Evolutionary conservation across 2,329 filamentous ascomycete genomes (phyloP), one percentile per base, ranked within the genome.

Genomic region (Parastagonospora nodorum): DNA sequence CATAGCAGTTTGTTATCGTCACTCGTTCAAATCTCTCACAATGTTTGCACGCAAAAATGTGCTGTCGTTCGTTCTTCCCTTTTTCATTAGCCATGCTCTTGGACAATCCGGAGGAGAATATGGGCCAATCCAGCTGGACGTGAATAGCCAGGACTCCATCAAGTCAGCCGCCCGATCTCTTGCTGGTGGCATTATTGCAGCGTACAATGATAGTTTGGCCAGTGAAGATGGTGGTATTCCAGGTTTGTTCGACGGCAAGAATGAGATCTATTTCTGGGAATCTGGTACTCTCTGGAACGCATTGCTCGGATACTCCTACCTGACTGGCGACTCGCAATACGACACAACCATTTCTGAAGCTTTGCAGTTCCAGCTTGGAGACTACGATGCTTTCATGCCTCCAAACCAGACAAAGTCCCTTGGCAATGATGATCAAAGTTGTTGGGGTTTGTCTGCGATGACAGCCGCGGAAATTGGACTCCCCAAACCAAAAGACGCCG

Each of bases 361-460:
- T 77, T 72, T 77, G 67, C 48, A 73, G 62, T 32, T 61, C 58
- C 42, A 75, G 67, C 52, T 58, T 59, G 39, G 74, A n/a, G 67
- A 73, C 1, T 54, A 66, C 15, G 63, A 72, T 42, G 68, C 75
- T 50, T 78, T 69, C 59, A 73, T 78, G 68, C 72, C 75, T 10
- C 5, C 24, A n/a, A 72, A 72, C 38, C 68, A 73, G 48, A 68
- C 68, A 15, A 59, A 51, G 19, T 41, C 8, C 10, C 45, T 88
- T 61, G 86, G 85, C 33, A 90, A 90, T 60, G 87, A 89, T 55
- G 87, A 89, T 65, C 85, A 89, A 64, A 84, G 83, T 40, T 87
- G 86, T 61, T 90, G 88, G 88, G 85, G 79, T 5, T 85, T 89
- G 27, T 79, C 84, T 9, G 82, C 85, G 42, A 78, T 90, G 64